phyloP scores from a whole-genome alignment of 1,284 basidiomycete genomes.

The Ganoderma boninense region DNA sequence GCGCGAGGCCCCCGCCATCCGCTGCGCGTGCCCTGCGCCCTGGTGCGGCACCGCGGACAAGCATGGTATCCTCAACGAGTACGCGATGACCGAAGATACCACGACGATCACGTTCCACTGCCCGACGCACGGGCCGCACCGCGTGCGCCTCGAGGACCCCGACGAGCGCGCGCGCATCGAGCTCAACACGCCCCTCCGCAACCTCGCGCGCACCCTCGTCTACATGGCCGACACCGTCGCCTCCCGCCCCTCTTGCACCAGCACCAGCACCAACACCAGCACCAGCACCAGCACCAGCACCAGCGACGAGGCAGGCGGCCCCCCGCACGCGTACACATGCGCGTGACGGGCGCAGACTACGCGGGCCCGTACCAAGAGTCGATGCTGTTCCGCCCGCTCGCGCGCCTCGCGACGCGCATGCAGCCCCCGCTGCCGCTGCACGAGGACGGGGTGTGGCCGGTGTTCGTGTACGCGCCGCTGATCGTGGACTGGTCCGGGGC shows the following conservation, averaged over 20 bases:
- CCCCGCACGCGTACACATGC: slow-evolving; percentile 33
- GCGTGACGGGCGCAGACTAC: slow-evolving; percentile 42
- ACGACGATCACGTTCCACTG: slow-evolving; percentile 37
- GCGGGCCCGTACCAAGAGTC: slow-evolving; percentile 41
- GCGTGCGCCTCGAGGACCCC: slow-evolving; percentile 27
- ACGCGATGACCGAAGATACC: slow-evolving; percentile 19
- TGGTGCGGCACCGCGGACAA: slow-evolving; percentile 42
- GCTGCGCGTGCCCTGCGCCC: slow-evolving; percentile 38
- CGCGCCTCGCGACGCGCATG: slow-evolving; percentile 17
- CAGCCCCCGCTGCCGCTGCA: slow-evolving; percentile 16
- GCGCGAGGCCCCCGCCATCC: slow-evolving; percentile 34
- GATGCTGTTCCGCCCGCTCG: slow-evolving; percentile 37
- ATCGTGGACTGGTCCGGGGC: slow-evolving; percentile 43
- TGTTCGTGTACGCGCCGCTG: slow-evolving; percentile 39
- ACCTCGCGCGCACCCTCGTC: slow-evolving; percentile 39
- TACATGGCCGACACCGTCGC: slow-evolving; percentile 24
- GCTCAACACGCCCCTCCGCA: slow-evolving; percentile 43
- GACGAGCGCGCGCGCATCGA: slow-evolving; percentile 36
- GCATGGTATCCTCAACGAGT: slow-evolving; percentile 37
- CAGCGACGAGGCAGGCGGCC: not conserved
- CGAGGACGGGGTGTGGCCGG: slow-evolving; percentile 3
- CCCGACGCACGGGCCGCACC: slow-evolving; percentile 37
- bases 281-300: too few relatives aligned
- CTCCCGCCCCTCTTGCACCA: not conserved
- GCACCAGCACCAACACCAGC: too few relatives aligned